Conservation (phyloP, 345 rosid species). For the Raphanus raphanistrum region DNA sequence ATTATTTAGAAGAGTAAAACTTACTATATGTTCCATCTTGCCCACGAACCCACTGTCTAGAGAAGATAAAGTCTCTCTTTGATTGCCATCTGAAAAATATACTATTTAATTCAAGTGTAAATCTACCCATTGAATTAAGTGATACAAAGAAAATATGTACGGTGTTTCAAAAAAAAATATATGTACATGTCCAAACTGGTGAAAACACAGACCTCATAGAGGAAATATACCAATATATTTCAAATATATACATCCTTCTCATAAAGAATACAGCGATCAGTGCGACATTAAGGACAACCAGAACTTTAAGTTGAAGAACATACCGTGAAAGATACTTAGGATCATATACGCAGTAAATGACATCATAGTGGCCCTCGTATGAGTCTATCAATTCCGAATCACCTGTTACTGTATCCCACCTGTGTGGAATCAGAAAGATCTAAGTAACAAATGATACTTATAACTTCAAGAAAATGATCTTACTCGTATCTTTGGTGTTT, state of each 20-base stretch:
- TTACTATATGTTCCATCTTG: constrained; percentile 98
- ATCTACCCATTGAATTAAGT: constrained; percentile 10
- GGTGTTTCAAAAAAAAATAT: neutral
- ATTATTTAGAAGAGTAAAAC: constrained; percentile 30
- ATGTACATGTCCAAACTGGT: constrained; percentile 20
- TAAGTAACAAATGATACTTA: constrained; percentile 25
- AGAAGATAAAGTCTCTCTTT: constrained; percentile 88
- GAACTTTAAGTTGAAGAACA: constrained; percentile 10
- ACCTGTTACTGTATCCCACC: constrained; percentile 96
- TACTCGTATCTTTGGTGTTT: constrained; percentile 87
- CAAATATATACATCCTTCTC: neutral
- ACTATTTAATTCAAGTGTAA: constrained; percentile 8
- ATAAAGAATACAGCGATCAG: neutral
- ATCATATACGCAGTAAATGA: constrained; percentile 79
- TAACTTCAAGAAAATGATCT: constrained; percentile 38
- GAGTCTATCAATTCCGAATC: constrained; percentile 84
- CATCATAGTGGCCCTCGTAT: constrained; percentile 88
- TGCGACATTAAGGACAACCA: neutral
- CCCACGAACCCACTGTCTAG: constrained; percentile 94
- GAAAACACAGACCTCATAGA: constrained; percentile 3
- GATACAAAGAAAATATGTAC: neutral
- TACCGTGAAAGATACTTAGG: constrained; percentile 86
- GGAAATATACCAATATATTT: constrained; percentile 9
- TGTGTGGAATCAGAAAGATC: constrained; percentile 53
- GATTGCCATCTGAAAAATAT: constrained; percentile 80